Evolutionary conservation across 768 basidiomycete genomes (phyloP), one percentile per base, ranked within the genome.

Genomic region (Amanita rimosa): DNA sequence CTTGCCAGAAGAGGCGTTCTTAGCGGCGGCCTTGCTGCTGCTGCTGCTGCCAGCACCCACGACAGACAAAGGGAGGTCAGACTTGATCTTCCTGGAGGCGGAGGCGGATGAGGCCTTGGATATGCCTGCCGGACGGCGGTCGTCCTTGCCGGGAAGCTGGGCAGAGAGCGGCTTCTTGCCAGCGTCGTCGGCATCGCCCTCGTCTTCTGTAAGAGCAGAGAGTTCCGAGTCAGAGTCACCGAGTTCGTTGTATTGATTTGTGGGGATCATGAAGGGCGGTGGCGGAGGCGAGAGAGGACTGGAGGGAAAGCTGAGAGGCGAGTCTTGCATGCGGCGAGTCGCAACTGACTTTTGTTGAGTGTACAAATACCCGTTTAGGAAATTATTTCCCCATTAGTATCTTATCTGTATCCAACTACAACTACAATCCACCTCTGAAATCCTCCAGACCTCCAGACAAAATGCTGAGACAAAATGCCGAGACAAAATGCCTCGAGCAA

Each of bases 171-270:
- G 52, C 34, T 55, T 58, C 40, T 52, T 55, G 33, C 64, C 56
- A 24, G 51, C 53, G 13, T 56, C 49, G 10, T 52, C 58, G 14
- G 54, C 55, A 36, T 83, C 81, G 55, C 82, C 76, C 55, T 87
- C 85, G 58, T 88, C 85, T 58, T 89, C 85, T 13, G 85, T 88
- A 60, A 89, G 78, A 61, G 86, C 86, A 37, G 85, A 87, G 51
- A 89, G 76, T 66, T 88, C 86, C 5, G 85, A 87, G 62, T 78
- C 84, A 29, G 63, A 71, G 67, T 80, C 66, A 51, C 57, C 64
- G 49, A 54, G 56, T 24, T 56, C 53, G 27, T 49, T 53, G 55
- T 35, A 42, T 54, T 35, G 8, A 13, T 6, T 10, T 3, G 24
- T 5, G 34, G 14, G 35, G 36, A 44, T 51, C 17, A 17, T 16